Evolutionary conservation across 176 grass and related monocot species (phyloP).

Genomic region (Otatea glauca): DNA sequence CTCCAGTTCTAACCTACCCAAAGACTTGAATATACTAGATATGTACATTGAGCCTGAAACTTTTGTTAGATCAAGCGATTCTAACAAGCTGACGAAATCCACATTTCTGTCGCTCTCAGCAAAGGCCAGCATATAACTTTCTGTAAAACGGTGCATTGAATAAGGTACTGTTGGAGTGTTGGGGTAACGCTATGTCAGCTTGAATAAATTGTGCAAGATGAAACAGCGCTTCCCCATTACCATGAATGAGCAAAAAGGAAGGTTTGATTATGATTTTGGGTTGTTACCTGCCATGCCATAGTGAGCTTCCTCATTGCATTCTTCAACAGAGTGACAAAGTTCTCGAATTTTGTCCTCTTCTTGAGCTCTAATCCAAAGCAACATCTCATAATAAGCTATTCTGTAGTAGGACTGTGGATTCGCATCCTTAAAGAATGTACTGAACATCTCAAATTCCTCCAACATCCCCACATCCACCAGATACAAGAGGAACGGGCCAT

Average conservation of each 20-base stretch:
- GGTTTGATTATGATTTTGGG: slow-evolving; percentile 23
- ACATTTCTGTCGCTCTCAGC: slow-evolving; percentile 72
- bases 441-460: slow-evolving; percentile 72
- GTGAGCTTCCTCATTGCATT: slow-evolving; percentile 47
- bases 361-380: slow-evolving; percentile 69
- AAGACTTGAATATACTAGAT: slow-evolving; percentile 67
- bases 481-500: slow-evolving; percentile 73
- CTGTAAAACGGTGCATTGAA: slow-evolving; percentile 53
- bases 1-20: slow-evolving; percentile 65
- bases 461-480: slow-evolving; percentile 70
- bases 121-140: slow-evolving; percentile 90
- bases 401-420: slow-evolving; percentile 55
- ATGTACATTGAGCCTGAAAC: slow-evolving; percentile 69
- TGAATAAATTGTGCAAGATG: slow-evolving; percentile 15
- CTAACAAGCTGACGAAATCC: slow-evolving; percentile 64
- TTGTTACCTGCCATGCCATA: slow-evolving; percentile 69
- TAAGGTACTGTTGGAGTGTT: background rate
- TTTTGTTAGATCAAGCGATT: slow-evolving; percentile 66
- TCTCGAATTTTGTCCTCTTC: slow-evolving; percentile 69
- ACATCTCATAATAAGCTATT: slow-evolving; percentile 94
- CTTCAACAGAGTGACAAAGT: slow-evolving; percentile 54
- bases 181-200: slow-evolving; percentile 28
- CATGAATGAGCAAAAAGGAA: slow-evolving; percentile 10
- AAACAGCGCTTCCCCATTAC: slow-evolving; percentile 32
- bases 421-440: slow-evolving; percentile 70